Evolutionary conservation across 2,329 filamentous ascomycete genomes (phyloP), one percentile per base, ranked within the genome.

Genomic region (Ceratocystis cacaofunesta): DNA sequence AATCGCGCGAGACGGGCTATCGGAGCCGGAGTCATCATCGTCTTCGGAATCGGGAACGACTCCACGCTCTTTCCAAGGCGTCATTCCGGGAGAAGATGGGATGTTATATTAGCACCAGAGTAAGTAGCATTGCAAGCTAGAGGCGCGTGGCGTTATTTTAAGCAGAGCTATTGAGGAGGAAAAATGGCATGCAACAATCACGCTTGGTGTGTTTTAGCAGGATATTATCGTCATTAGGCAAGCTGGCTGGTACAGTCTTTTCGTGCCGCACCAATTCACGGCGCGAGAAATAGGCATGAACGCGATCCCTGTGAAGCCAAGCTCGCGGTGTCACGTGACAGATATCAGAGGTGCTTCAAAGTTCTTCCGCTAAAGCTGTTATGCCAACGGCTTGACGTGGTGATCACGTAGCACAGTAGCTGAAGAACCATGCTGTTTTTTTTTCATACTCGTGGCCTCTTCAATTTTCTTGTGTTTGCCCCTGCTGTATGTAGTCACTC

Each of bases 1-100:
- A 25, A 10, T 30, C n/a, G 25, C 68, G 52, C 69, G 52, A 55
- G 72, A 69, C 66, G 76, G 72, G 67, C 72, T 75, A 66, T 79
- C 77, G 68, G 76, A 77, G 64, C 71, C 75, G 69, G 73, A 74
- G 61, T 80, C 78, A 66, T 79, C 78, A 66, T 79, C 78, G 66
- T 79, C 78, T 70, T 80, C 78, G 68, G 78, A 80, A 71, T 80
- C 78, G 66, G 79, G 78, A 69, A 80, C 75, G 71, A 79, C 78
- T 70, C 78, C 79, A 72, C 78, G 71, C 70, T 78, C 76, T 75
- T 76, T 80, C 78, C 78, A 80, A 69, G 76, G 76, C 66, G 72
- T 73, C 78, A 80, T 80, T 62, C 43, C 52, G 28, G 28, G 32
- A 58, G 3, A 36, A 19, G 55, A n/a, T 58, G 17, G 17, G 17